phyloP scores from a whole-genome alignment of 768 basidiomycete genomes.

The Cystofilobasidium ferigula region DNA sequence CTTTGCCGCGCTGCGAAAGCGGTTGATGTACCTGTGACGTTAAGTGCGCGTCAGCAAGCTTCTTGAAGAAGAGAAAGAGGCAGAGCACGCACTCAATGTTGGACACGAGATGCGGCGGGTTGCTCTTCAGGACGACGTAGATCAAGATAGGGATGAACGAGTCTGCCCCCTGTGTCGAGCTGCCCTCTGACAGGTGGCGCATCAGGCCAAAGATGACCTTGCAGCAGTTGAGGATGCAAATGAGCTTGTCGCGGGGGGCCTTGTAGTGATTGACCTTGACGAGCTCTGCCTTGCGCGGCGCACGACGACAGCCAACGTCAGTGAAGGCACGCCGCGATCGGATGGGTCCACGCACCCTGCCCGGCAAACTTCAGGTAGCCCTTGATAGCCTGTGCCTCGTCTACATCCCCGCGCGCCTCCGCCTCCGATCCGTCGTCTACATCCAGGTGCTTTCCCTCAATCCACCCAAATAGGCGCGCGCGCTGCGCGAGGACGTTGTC shows the following conservation, averaged over 20 bases:
- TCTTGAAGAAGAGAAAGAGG: background rate
- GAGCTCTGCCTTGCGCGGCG: conserved; percentile 48
- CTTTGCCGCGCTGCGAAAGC: conserved; percentile 80
- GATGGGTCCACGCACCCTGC: conserved; percentile 43
- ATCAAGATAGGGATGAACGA: conserved; percentile 90
- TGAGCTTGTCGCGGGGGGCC: conserved; percentile 93
- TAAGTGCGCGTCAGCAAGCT: conserved; percentile 31
- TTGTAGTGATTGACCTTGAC: conserved; percentile 98
- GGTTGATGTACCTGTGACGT: conserved; percentile 69
- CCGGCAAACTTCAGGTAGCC: conserved; percentile 55
- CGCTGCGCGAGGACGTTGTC: conserved; percentile 83
- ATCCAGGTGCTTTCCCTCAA: conserved; percentile 79
- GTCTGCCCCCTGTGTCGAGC: conserved; percentile 59
- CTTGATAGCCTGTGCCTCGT: conserved; percentile 32
- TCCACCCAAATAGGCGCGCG: conserved; percentile 81
- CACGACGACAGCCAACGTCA: background rate
- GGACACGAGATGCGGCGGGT: conserved; percentile 81
- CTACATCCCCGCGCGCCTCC: background rate
- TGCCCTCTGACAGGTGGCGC: conserved; percentile 64
- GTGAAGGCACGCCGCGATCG: background rate
- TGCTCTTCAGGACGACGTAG: conserved; percentile 84
- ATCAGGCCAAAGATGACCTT: conserved; percentile 98
- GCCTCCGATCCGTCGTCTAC: conserved; percentile 37
- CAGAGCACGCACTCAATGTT: conserved; percentile 65
- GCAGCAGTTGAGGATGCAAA: conserved; percentile 93